Base-by-base conservation (phyloP, 2,329 filamentous ascomycete genomes). In the Colletotrichum orchidophilum region DNA sequence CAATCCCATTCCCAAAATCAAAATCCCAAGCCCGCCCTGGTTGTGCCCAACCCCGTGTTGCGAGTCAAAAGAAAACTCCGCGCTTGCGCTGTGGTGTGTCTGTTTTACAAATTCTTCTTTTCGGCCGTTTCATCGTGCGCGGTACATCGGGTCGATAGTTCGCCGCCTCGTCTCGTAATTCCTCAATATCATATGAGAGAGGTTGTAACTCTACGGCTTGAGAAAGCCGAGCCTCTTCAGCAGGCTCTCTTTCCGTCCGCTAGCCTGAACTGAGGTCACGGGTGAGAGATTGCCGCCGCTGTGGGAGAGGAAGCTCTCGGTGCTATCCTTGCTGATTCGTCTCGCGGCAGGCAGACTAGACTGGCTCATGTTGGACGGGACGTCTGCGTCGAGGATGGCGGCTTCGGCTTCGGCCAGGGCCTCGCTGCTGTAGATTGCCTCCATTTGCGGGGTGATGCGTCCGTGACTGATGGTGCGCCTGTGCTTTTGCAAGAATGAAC, bases 391-490 rank as follows among this genome's bases (percentile, higher is more conserved):
- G 60, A 71, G 61, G 53, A 66, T 18, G 59, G 65, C 35, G 2
- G 70, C 42, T 12, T 71, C 71, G 66, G 55, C 50, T 49, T 75
- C 74, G 21, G 35, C 76, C 75, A 76, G 76, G 62, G 75, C 74
- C 53, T 77, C 75, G 53, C 76, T 67, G 46, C 76, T 74, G 59
- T 80, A 78, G 46, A 81, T 77, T 3, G 81, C 83, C 57, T 81
- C 75, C 52, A 80, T 76, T 39, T 79, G 78, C 1, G 80, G 80
- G 11, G 79, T 79, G 73, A 87, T 83, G 70, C 80, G 79, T 62
- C 86, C 86, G 67, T 87, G 81, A 75, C 80, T 85, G 67, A 86
- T 79, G 21, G 84, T 86, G 39, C 82, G 82, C 75, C 83, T 85
- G 76, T 84, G 81, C 75, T 85, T 86, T 73, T 79, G 76, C 52